Evolutionary conservation across 2,329 filamentous ascomycete genomes (phyloP), one percentile per base, ranked within the genome.

Genomic region (Colletotrichum truncatum): DNA sequence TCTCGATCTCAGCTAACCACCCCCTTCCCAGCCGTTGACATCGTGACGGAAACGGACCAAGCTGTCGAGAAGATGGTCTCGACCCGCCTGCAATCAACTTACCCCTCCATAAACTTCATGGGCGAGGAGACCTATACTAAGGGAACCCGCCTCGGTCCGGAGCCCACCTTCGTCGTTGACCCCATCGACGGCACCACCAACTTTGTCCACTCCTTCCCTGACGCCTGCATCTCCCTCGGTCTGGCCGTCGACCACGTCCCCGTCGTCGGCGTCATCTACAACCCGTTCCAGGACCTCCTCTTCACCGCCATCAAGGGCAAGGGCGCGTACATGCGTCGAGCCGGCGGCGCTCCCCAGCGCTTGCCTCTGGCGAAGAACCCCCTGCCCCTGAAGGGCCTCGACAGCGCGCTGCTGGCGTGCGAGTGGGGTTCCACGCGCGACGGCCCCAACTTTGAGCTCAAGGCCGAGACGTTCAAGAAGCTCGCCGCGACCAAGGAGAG

Each of bases 181-280:
- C 92, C 92, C 45, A 94, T 95, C 71, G 92, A 95, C 78, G 92
- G 91, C 73, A 94, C 88, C 6, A 93, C 90, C 53, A 94, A 94
- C 83, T 94, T 95, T 73, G 86, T 94, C 48, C 92, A 94, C 78
- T 86, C 85, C 18, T 91, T 93, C 78, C 91, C 91, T 4, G 85
- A 88, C 71, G 91, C 92, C 67, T 92, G 89, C 79, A 90, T 94
- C 78, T 93, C 91, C 10, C 87, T 95, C 32, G 92, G 92, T 46
- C 84, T 95, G 62, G 85, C 90, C 43, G 78, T 93, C 67, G 78
- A 85, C 72, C 85, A 85, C 68, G 73, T 75, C 10, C 91, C 92
- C 21, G 81, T 83, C 56, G 84, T 94, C 45, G 92, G 92, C 67
- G 89, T 95, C 63, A 89, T 95, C 67, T 94, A 93, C 81, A 94